phyloP scores from a whole-genome alignment of 257 asterid genomes.

The Solanum habrochaites region DNA sequence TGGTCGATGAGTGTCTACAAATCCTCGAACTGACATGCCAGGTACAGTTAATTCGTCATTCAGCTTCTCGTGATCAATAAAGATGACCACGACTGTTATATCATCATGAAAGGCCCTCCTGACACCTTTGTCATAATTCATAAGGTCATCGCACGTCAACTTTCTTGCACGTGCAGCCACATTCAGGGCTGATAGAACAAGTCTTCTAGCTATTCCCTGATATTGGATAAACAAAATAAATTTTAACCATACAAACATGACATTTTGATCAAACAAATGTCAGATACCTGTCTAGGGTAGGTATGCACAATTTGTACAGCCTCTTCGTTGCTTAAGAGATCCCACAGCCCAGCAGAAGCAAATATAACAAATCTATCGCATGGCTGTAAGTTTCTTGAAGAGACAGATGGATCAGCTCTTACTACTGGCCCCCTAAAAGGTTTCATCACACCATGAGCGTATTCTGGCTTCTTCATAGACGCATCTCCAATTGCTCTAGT shows the following conservation, averaged over 20 bases:
- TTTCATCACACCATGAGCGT: too few species aligned
- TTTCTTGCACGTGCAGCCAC: slow-evolving; percentile 34
- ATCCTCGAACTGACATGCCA: too few species aligned
- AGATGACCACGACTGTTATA: too few species aligned
- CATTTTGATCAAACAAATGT: background rate
- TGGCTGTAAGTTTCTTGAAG: slow-evolving; percentile 24
- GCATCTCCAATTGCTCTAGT: too few species aligned
- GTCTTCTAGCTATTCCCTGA: slow-evolving; percentile 78
- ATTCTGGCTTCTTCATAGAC: too few species aligned
- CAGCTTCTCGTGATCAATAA: too few species aligned
- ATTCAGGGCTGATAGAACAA: slow-evolving; percentile 33
- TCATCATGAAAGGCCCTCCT: too few species aligned
- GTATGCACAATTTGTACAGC: slow-evolving; percentile 67
- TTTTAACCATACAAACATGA: background rate
- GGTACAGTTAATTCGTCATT: too few species aligned
- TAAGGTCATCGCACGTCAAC: slow-evolving; percentile 32
- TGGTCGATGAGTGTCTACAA: too few species aligned
- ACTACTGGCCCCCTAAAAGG: too few species aligned
- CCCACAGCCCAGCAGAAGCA: slow-evolving; percentile 98
- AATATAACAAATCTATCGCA: slow-evolving; percentile 64
- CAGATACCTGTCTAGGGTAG: slow-evolving; percentile 50
- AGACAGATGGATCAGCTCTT: slow-evolving; percentile 59
- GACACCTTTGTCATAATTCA: slow-evolving; percentile 29
- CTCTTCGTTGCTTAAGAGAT: slow-evolving; percentile 55
- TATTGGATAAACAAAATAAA: background rate